These are phyloP conservation scores for Quercus phellos DNA, from an alignment of 331 rosid genomes.

Conservation along the genomic window DNA sequence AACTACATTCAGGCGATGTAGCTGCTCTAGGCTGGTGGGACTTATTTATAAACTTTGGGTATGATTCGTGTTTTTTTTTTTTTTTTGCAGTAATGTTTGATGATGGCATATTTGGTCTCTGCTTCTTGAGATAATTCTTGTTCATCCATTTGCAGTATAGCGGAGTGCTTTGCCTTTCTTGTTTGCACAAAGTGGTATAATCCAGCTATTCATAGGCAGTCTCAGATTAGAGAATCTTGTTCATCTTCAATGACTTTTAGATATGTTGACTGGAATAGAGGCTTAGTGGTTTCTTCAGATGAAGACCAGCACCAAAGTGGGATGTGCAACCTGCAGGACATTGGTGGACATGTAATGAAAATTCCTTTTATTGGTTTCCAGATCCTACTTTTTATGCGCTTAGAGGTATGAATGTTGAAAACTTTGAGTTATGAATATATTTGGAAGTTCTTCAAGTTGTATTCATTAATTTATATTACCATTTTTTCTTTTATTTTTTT, in stretches of 20 bases:
- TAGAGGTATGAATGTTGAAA: constrained; percentile 53
- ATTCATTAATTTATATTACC: constrained; percentile 12
- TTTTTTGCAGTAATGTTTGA: constrained; percentile 5
- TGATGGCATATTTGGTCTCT: constrained; percentile 6
- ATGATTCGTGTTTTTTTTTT: constrained; percentile 14
- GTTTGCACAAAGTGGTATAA: constrained; percentile 97
- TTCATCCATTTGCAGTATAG: constrained; percentile 57
- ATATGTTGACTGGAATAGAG: constrained; percentile 69
- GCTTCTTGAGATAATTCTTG: constrained; percentile 14
- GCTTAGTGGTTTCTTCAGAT: constrained; percentile 61
- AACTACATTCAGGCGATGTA: constrained; percentile 65
- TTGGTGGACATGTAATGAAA: constrained; percentile 93
- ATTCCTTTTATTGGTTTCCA: constrained; percentile 74
- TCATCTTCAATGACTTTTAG: constrained; percentile 51
- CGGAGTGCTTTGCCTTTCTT: constrained; percentile 93
- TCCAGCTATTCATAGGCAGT: constrained; percentile 72
- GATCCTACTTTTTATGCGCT: constrained; percentile 74
- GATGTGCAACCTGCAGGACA: constrained; percentile 68
- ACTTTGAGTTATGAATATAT: constrained; percentile 1
- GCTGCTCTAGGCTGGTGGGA: constrained; percentile 98
- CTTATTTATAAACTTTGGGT: constrained; percentile 87
- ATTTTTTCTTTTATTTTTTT: constrained; percentile 10
- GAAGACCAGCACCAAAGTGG: constrained; percentile 49
- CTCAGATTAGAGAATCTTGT: constrained; percentile 53
- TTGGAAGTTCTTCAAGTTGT: constrained; percentile 10